Conservation (phyloP, 202 grass and related monocot genomes). For the Musa balbisiana region DNA sequence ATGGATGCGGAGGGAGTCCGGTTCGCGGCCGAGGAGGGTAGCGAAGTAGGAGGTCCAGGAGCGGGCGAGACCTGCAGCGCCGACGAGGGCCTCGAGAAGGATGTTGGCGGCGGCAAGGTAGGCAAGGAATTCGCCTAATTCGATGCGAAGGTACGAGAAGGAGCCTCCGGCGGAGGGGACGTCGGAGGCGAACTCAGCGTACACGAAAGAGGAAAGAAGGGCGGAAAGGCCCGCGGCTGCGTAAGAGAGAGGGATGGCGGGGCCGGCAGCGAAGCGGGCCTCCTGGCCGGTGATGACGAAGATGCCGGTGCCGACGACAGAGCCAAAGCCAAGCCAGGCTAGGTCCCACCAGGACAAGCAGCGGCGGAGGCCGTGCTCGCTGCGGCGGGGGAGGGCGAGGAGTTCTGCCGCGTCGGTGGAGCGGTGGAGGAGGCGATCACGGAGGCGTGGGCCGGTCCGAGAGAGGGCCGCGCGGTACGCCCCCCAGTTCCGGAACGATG, state of each 20-base stretch:
- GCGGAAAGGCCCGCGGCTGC: slow-evolving; percentile 51
- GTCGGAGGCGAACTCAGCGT: slow-evolving; percentile 56
- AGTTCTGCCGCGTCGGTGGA: slow-evolving; percentile 45
- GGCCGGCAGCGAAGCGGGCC: slow-evolving; percentile 54
- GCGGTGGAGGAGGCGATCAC: slow-evolving; percentile 31
- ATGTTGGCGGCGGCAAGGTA: slow-evolving; percentile 64
- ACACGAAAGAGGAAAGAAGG: slow-evolving; percentile 49
- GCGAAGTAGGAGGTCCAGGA: slow-evolving; percentile 66
- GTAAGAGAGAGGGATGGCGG: slow-evolving; percentile 54
- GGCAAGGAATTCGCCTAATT: slow-evolving; percentile 50
- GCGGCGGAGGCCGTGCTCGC: slow-evolving; percentile 47
- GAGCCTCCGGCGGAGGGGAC: slow-evolving; percentile 55
- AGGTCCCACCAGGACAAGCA: slow-evolving; percentile 64
- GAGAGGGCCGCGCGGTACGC: slow-evolving; percentile 39
- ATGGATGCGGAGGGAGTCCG: slow-evolving; percentile 52
- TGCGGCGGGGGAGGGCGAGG: slow-evolving; percentile 32
- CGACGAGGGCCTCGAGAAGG: slow-evolving; percentile 54
- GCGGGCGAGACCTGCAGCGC: slow-evolving; percentile 43
- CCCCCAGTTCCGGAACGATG: slow-evolving; percentile 47
- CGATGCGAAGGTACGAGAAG: slow-evolving; percentile 61
- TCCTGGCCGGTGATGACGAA: slow-evolving; percentile 67
- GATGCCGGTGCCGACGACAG: slow-evolving; percentile 60
- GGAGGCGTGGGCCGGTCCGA: slow-evolving; percentile 34
- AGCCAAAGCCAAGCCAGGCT: slow-evolving; percentile 53
- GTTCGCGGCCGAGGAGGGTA: slow-evolving; percentile 42